phyloP scores from a whole-genome alignment of 192 early-diverging fungal species.

The Chytriomyces sp. region DNA sequence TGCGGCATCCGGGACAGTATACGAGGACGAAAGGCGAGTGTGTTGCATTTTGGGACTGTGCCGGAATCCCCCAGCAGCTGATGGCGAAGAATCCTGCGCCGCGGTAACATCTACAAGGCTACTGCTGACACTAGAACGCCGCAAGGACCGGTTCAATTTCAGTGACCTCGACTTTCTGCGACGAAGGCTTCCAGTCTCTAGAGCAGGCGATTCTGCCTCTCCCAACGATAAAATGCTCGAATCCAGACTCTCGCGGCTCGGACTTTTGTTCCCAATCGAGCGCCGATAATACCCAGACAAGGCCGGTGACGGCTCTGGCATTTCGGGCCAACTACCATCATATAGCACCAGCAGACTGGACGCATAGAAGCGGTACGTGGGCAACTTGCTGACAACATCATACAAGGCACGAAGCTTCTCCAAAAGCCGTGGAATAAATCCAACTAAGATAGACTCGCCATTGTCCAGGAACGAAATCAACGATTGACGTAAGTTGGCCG shows the following conservation, averaged over 20 bases:
- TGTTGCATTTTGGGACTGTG: neutral
- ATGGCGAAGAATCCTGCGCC: neutral
- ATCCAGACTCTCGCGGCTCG: neutral
- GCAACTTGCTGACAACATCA: slow-evolving; percentile 71
- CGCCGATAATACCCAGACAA: neutral
- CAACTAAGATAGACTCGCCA: slow-evolving; percentile 69
- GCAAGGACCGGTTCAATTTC: neutral
- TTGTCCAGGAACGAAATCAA: slow-evolving; percentile 86
- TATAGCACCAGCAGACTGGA: slow-evolving; percentile 89
- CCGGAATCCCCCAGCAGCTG: too few relatives aligned
- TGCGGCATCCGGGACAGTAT: neutral
- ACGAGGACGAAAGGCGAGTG: slow-evolving; percentile 11
- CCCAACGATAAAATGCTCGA: neutral
- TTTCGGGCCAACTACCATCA: slow-evolving; percentile 68
- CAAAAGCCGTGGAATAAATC: slow-evolving; percentile 82
- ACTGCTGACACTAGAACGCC: neutral
- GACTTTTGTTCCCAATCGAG: neutral
- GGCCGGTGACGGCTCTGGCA: slow-evolving; percentile 1
- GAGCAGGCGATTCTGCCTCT: neutral
- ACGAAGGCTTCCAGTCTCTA: neutral
- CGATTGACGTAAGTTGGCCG: slow-evolving; percentile 74
- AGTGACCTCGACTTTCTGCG: neutral
- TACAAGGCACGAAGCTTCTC: slow-evolving; percentile 74
- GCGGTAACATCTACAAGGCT: neutral
- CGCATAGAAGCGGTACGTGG: slow-evolving; percentile 89